Evolutionary conservation across 495 filamentous ascomycete genomes (phyloP), one percentile per base, ranked within the genome.

Genomic region (Podospora pseudoanserina): DNA sequence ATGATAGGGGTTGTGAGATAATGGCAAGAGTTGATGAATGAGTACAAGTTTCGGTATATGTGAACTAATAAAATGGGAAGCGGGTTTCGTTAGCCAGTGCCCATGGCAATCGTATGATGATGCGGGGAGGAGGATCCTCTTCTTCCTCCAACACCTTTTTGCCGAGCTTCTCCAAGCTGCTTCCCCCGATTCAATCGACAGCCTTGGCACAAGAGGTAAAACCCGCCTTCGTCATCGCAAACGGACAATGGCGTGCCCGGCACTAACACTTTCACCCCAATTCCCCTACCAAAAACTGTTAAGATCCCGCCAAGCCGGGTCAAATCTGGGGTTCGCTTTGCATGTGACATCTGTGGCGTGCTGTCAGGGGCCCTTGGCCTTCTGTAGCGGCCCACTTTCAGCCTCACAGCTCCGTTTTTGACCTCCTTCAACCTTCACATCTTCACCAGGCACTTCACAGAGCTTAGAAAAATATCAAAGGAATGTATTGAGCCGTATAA

Each of bases 331-430:
- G 56, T 59, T 13, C 7, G 26, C 59, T 28, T 61, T 61, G 59
- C 59, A 70, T 70, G 59, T 66, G 64, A 56, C 54, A 53, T 15
- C n/a, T n/a, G 58, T 59, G 5, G n/a, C 30, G 4, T 32, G 30
- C 30, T 32, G 39, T 49, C 13, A 18, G 39, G 39, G 39, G 18
- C 13, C 58, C 57, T 53, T 5, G 23, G 19, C 56, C 18, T 58
- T 58, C 19, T 20, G 23, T 58, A 27, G n/a, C 56, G 56, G 56
- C 56, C 56, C 56, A 19, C 56, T 58, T 20, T 58, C 56, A 58
- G 23, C 56, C 56, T 58, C 56, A 58, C n/a, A 15, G n/a, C 56
- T 58, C 56, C 56, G 23, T 58, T 27, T 58, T 58, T 58, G 23
- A 58, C 23, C n/a, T 58, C 56, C 56, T 58, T 49, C 39, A 6